Conservation (phyloP, 176 grass and related monocot species). For the Aegilops umbellulata region DNA sequence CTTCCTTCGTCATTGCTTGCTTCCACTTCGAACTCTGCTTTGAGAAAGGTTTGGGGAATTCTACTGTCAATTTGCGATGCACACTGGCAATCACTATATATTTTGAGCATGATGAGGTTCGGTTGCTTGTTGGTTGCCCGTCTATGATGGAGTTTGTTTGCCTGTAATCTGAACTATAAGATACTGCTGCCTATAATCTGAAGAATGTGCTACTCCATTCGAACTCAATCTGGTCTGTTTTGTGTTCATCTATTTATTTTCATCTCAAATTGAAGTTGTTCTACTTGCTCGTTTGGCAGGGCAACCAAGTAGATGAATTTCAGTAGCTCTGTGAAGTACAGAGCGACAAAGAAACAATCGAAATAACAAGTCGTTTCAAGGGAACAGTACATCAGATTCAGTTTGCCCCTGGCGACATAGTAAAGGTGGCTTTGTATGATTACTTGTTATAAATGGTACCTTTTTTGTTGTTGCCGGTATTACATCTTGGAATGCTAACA, state of each 20-base stretch:
- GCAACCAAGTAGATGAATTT: slow-evolving; percentile 92
- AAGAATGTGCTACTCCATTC: neutral
- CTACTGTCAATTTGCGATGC: no score
- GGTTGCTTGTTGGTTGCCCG: neutral
- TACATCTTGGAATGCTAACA: neutral
- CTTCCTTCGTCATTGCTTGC: no score
- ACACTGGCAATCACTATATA: no score
- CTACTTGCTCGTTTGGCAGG: slow-evolving; percentile 41
- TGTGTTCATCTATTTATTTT: neutral
- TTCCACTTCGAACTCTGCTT: no score
- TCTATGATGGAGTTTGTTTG: neutral
- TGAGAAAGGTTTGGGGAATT: no score
- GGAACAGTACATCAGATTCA: slow-evolving; percentile 82
- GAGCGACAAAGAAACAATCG: slow-evolving; percentile 97
- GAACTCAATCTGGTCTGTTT: neutral
- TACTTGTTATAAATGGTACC: neutral
- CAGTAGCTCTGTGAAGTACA: slow-evolving; percentile 89
- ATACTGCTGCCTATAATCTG: neutral
- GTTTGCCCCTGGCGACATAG: slow-evolving; percentile 73
- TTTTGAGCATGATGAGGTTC: no score
- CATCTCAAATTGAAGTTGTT: neutral
- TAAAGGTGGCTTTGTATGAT: slow-evolving; percentile 63
- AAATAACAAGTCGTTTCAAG: slow-evolving; percentile 94
- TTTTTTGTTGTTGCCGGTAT: neutral
- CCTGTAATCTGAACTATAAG: neutral